phyloP scores from a whole-genome alignment of 208 protist genomes.

The Perkinsela sp. region DNA sequence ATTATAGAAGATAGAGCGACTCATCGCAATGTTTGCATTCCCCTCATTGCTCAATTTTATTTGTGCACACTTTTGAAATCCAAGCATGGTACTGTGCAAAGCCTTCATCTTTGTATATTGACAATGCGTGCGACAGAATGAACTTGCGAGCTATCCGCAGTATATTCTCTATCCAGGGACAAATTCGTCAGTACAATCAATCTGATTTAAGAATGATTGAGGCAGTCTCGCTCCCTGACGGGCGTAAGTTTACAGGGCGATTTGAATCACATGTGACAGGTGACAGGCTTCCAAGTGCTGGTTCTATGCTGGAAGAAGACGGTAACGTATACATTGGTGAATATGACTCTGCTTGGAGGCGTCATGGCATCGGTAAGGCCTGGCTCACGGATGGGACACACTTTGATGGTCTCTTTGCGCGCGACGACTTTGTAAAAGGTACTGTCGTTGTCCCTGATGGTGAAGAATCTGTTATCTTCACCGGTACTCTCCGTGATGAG shows the following conservation, averaged over 20 bases:
- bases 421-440: conserved; percentile 41
- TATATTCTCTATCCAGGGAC: no score
- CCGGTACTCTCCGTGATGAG: conserved; percentile 36
- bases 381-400: conserved; percentile 52
- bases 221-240: conserved; percentile 35
- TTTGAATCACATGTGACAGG: conserved; percentile 18
- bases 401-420: conserved; percentile 33
- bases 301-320: conserved; percentile 50
- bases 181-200: no score
- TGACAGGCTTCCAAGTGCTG: conserved; percentile 12
- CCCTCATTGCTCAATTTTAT: no score
- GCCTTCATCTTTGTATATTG: no score
- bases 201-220: no score
- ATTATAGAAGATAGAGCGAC: no score
- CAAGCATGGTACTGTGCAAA: no score
- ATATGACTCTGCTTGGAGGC: conserved; percentile 53
- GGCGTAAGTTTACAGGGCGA: conserved; percentile 27
- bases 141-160: no score
- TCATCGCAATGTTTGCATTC: no score
- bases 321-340: conserved; percentile 47
- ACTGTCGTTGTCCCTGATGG: conserved; percentile 54
- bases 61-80: no score
- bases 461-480: conserved; percentile 31
- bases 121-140: no score
- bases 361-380: conserved; percentile 38